Conservation (phyloP, 306 rosid genomes). For the Ochetophila trinervis region DNA sequence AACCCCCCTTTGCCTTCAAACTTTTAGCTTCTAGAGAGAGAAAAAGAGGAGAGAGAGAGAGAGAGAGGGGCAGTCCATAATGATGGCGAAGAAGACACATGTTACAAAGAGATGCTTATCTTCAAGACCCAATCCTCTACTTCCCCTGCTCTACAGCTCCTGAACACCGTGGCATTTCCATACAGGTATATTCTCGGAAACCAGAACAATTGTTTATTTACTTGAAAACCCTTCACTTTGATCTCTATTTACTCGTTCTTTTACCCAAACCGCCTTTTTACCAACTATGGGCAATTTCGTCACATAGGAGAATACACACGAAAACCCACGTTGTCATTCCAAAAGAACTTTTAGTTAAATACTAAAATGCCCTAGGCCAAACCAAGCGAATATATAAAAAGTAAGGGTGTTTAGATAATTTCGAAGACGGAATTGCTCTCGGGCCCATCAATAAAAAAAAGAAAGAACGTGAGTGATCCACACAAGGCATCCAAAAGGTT, state of each 20-base stretch:
- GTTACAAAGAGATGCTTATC: constrained; percentile 47
- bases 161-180: constrained; percentile 56
- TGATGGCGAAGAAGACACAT: constrained; percentile 30
- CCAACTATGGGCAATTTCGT: constrained; percentile 36
- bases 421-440: background rate
- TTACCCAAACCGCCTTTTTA: background rate
- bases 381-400: accelerated
- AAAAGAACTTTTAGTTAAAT: constrained; percentile 1
- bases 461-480: constrained; percentile 49
- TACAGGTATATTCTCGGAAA: constrained; percentile 25
- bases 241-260: background rate
- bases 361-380: constrained; percentile 18
- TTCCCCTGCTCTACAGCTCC: constrained; percentile 36
- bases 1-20: constrained; percentile 7
- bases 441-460: constrained; percentile 31
- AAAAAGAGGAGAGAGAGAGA: constrained; percentile 4
- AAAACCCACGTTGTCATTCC: constrained; percentile 48
- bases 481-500: constrained; percentile 43
- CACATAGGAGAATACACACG: constrained; percentile 12
- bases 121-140: constrained; percentile 14
- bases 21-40: background rate
- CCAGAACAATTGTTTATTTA: constrained; percentile 1
- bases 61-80: constrained; percentile 14
- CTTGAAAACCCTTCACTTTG: constrained; percentile 17
- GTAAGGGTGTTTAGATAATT: constrained; percentile 31